Evolutionary conservation across 1,139 yeast genomes (phyloP), one percentile per base, ranked within the genome.

Genomic region (Yamadazyma conglobata): DNA sequence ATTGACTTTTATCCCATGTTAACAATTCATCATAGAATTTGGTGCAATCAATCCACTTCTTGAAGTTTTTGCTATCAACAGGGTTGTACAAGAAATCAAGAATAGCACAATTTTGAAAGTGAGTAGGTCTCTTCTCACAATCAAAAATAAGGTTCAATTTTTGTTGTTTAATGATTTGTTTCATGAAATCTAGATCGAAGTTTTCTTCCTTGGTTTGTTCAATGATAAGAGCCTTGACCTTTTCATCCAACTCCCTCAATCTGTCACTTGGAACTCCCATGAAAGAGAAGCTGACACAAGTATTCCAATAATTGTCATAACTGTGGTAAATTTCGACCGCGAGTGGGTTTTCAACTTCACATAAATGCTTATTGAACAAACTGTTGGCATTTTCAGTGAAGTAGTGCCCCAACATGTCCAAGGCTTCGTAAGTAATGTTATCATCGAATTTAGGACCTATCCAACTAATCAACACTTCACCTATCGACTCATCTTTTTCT

Each of bases 401-500:
- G 52, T 88, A 91, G 15, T 77, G 69, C n/a, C 88, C 76, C 8
- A 89, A 43, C 39, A 83, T 69, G 30, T 84, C 85, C 10, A 85
- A 54, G 0, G 96, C 96, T 24, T 77, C 65, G 46, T 76, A 79
- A 9, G 60, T 60, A 14, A 79, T 51, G 11, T 66, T 53, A 27
- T 82, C 77, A 11, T 60, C 53, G 18, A 73, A 73, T 11, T 64
- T 58, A 3, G 95, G 95, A 7, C 97, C 97, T 33, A 86, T 70
- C 94, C 96, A 91, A 3, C 84, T 64, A 20, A 91, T 60, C 19
- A 73, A 52, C 1, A 86, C 53, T 46, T 86, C 95, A 18, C 96
- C 95, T 58, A 79, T 76, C 5, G 85, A 70, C 54, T 88, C 96
- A 50, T 88, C 96, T 33, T 76, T 71, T 45, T 91, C 97, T 1